phyloP scores from a whole-genome alignment of 2,329 filamentous ascomycete genomes.

The Neonectria magnoliae region DNA sequence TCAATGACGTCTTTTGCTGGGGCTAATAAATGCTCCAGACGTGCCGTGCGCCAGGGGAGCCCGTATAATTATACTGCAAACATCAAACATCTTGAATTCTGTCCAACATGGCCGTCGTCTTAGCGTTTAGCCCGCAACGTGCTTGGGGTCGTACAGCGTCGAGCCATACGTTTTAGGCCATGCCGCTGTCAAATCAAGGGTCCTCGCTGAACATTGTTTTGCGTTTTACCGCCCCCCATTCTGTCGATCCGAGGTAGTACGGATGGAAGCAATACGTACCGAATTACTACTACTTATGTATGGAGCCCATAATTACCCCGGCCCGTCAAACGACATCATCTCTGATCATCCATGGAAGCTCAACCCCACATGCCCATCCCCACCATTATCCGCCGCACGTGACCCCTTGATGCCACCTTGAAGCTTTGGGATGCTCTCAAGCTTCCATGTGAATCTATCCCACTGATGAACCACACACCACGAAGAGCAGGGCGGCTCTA shows the following conservation, averaged over 20 bases:
- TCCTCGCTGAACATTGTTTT: background rate
- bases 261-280: no score
- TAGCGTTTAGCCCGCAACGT: background rate
- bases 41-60: background rate
- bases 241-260: background rate
- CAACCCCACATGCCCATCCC: slow-evolving; percentile 1
- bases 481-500: background rate
- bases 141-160: background rate
- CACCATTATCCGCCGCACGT: background rate
- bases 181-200: background rate
- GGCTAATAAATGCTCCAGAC: background rate
- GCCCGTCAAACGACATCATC: background rate
- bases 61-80: background rate
- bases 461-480: background rate
- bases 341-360: background rate
- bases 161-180: background rate
- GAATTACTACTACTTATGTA: no score
- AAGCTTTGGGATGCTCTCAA: slow-evolving; percentile 9
- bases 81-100: background rate
- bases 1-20: slow-evolving; percentile 14
- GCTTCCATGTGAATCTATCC: slow-evolving; percentile 4
- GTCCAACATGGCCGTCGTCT: background rate
- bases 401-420: slow-evolving; percentile 14
- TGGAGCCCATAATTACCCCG: background rate
- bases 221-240: background rate